These are phyloP conservation scores for Zalaria obscura DNA, from an alignment of 2,329 filamentous ascomycete genomes.

Conservation along the genomic window DNA sequence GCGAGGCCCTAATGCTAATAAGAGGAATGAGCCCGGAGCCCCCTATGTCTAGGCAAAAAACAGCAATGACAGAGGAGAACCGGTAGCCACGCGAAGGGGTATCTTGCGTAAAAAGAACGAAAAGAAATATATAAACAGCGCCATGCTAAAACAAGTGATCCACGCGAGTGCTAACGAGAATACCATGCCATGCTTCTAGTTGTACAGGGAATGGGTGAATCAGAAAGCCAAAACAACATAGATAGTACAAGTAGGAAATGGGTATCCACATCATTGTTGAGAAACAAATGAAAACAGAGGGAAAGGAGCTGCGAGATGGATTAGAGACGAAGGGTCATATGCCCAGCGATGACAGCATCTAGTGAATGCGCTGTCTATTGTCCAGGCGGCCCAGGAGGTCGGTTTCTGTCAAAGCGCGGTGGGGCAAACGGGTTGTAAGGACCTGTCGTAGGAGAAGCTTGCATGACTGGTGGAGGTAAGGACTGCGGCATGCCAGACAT, in stretches of 20 bases:
- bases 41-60: not conserved
- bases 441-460: constrained; percentile 18
- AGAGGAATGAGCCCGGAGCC: too few species aligned
- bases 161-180: too few species aligned
- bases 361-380: not conserved
- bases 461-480: constrained; percentile 12
- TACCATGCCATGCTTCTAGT: too few species aligned
- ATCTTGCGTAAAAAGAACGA: not conserved
- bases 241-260: not conserved
- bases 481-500: not conserved
- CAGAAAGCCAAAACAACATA: not conserved
- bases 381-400: not conserved
- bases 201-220: not conserved
- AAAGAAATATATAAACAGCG: not conserved
- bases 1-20: not conserved
- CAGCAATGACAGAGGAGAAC: not conserved
- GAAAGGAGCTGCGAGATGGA: not conserved
- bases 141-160: not conserved
- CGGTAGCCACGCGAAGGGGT: not conserved
- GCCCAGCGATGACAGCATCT: not conserved
- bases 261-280: not conserved
- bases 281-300: not conserved
- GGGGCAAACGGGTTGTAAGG: constrained; percentile 18
- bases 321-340: not conserved
- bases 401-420: not conserved